phyloP scores from a whole-genome alignment of 768 basidiomycete genomes.

The Termitomyces sp. region DNA sequence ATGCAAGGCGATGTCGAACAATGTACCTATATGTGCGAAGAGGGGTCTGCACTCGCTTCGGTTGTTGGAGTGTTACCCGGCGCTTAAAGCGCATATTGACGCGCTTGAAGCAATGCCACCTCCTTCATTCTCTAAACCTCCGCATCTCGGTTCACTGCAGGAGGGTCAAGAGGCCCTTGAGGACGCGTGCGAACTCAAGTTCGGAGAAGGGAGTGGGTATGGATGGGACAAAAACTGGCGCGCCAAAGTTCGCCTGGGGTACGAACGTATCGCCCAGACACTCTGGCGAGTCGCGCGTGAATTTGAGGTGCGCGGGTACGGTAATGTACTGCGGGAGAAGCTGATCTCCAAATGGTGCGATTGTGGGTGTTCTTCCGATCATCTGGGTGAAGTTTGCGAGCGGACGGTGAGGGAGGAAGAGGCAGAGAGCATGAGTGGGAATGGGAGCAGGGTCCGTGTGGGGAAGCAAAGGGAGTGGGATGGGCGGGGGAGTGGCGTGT shows the following conservation, averaged over 20 bases:
- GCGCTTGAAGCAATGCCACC: constrained; percentile 55
- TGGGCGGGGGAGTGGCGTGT: constrained; percentile 67
- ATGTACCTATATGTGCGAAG: constrained; percentile 59
- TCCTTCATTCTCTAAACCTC: constrained; percentile 60
- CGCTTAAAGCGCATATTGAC: constrained; percentile 60
- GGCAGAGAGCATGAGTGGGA: constrained; percentile 25
- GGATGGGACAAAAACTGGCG: constrained; percentile 60
- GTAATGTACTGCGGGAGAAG: constrained; percentile 66
- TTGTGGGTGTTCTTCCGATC: constrained; percentile 78
- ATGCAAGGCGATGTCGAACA: constrained; percentile 63
- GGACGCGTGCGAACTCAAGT: constrained; percentile 60
- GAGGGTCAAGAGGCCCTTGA: constrained; percentile 63
- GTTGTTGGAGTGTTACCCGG: constrained; percentile 56
- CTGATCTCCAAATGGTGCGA: constrained; percentile 76
- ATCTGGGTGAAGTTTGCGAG: constrained; percentile 75
- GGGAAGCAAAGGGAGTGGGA: constrained; percentile 80
- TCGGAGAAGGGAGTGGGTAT: constrained; percentile 31
- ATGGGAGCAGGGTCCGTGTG: constrained; percentile 28
- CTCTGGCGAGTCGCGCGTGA: constrained; percentile 70
- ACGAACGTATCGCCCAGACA: constrained; percentile 59
- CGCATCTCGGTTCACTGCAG: constrained; percentile 55
- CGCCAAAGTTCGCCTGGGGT: constrained; percentile 56
- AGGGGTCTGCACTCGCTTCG: constrained; percentile 66
- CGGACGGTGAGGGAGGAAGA: constrained; percentile 66
- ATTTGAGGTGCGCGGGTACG: constrained; percentile 72